These are phyloP conservation scores for Fomitopsis serialis DNA, from an alignment of 768 basidiomycete species.

Conservation along the genomic window DNA sequence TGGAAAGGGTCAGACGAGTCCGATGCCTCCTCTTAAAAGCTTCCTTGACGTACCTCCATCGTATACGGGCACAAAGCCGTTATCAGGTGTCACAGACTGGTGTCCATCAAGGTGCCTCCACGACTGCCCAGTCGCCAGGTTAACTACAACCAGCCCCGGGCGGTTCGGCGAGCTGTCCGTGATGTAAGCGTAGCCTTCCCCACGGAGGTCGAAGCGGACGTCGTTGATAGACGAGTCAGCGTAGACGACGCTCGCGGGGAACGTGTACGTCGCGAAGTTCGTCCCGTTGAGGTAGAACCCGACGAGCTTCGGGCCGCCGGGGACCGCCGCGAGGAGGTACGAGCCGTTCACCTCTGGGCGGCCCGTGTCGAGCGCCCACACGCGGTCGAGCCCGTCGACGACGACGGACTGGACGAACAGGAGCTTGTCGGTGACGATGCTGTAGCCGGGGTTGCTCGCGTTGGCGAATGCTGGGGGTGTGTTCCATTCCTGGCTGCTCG, in stretches of 20 bases:
- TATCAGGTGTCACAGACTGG: conserved; percentile 3
- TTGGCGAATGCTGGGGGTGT: conserved; percentile 17
- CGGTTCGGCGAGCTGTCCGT: conserved; percentile 17
- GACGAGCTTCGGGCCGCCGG: conserved; percentile 19
- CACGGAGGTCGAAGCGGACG: conserved; percentile 19
- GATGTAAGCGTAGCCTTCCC: conserved; percentile 16
- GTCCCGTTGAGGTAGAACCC: conserved; percentile 15
- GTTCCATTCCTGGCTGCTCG: conserved; percentile 13
- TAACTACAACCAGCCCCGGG: conserved; percentile 14
- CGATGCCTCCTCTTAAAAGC: too few species aligned
- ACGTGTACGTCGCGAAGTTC: conserved; percentile 12
- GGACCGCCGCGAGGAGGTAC: conserved; percentile 10
- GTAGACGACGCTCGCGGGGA: conserved; percentile 14
- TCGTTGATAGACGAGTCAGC: conserved; percentile 20
- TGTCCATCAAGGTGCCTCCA: conserved; percentile 16
- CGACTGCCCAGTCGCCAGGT: conserved; percentile 11
- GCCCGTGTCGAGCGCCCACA: conserved; percentile 21
- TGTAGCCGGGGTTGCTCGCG: conserved; percentile 11
- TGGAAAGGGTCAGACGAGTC: too few species aligned
- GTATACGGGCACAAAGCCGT: conserved; percentile 7
- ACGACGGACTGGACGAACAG: conserved; percentile 20
- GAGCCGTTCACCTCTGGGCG: conserved; percentile 18
- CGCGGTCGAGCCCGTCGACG: conserved; percentile 18
- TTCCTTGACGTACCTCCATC: conserved; percentile 14
- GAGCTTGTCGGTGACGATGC: conserved; percentile 15